Percentiles rank a stretch among this genome's conserved stretches.
Evolutionary conservation across 768 basidiomycete genomes (phyloP).

Genomic region (Sarcodon aspratus): DNA sequence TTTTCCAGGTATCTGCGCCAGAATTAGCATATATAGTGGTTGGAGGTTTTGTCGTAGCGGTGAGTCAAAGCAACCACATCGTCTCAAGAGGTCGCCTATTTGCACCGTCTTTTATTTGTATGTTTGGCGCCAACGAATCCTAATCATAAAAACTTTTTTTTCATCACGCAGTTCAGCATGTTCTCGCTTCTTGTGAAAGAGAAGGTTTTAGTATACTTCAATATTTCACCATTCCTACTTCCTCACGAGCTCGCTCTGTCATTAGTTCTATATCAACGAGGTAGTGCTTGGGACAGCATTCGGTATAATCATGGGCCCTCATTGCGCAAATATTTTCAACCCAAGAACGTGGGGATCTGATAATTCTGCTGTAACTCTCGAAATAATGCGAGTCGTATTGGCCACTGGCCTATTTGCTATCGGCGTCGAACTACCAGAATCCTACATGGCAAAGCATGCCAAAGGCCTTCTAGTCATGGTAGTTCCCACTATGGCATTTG

Average conservation of each 20-base stretch:
- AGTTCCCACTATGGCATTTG: slow-evolving; percentile 76
- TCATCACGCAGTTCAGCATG: slow-evolving; percentile 58
- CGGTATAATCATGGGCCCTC: slow-evolving; percentile 58
- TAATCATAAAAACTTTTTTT: background rate
- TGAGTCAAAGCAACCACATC: slow-evolving; percentile 13
- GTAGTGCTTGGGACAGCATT: slow-evolving; percentile 82
- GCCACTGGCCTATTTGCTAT: slow-evolving; percentile 91
- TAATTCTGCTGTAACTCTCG: slow-evolving; percentile 61
- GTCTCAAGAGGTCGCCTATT: background rate
- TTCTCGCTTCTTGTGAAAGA: slow-evolving; percentile 78
- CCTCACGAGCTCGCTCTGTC: background rate
- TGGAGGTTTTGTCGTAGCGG: slow-evolving; percentile 43
- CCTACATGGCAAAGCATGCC: slow-evolving; percentile 75
- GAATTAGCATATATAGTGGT: slow-evolving; percentile 52
- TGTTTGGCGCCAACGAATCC: too few relatives aligned
- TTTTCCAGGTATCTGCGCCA: slow-evolving; percentile 34
- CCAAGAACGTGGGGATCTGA: slow-evolving; percentile 62
- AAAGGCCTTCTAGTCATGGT: slow-evolving; percentile 61
- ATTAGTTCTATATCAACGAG: slow-evolving; percentile 80
- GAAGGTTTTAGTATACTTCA: slow-evolving; percentile 31
- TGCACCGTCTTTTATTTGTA: too few relatives aligned
- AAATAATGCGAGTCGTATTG: slow-evolving; percentile 81
- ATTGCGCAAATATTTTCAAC: slow-evolving; percentile 59
- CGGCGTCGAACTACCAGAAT: slow-evolving; percentile 83
- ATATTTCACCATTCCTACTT: background rate